Conservation (phyloP, 768 basidiomycete species). For the Mycena pura region DNA sequence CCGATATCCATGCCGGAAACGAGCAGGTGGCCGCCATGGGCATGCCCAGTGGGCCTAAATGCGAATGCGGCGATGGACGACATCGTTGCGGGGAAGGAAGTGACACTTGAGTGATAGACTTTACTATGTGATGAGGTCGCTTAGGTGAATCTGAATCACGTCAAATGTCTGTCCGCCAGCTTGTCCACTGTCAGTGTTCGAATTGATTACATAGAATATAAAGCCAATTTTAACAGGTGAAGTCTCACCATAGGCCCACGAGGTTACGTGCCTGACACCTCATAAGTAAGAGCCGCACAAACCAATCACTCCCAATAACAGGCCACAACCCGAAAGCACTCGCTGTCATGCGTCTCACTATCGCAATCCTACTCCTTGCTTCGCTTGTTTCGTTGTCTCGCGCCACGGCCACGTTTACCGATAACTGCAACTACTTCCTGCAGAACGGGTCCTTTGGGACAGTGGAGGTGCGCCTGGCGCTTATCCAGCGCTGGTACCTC, state of each 20-base stretch:
- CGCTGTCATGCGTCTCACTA: constrained; percentile 1
- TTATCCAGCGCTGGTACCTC: neutral
- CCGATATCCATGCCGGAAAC: no score
- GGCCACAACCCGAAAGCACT: neutral
- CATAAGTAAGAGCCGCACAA: neutral
- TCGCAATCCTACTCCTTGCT: neutral
- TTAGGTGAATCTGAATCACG: no score
- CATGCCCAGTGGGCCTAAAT: no score
- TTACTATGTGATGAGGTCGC: no score
- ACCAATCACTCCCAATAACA: neutral
- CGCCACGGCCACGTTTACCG: neutral
- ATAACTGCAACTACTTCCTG: neutral
- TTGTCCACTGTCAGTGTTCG: no score
- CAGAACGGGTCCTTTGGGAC: neutral
- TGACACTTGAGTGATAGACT: no score
- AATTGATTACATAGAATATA: no score
- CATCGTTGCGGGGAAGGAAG: no score
- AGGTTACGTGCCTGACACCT: neutral
- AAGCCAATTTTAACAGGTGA: no score
- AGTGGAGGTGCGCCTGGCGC: neutral
- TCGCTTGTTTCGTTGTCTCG: neutral
- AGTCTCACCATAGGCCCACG: neutral
- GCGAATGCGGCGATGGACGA: no score
- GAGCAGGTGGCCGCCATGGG: no score
- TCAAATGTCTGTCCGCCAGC: no score